phyloP scores from a whole-genome alignment of 2,329 filamentous ascomycete species.

The Monilinia laxa region DNA sequence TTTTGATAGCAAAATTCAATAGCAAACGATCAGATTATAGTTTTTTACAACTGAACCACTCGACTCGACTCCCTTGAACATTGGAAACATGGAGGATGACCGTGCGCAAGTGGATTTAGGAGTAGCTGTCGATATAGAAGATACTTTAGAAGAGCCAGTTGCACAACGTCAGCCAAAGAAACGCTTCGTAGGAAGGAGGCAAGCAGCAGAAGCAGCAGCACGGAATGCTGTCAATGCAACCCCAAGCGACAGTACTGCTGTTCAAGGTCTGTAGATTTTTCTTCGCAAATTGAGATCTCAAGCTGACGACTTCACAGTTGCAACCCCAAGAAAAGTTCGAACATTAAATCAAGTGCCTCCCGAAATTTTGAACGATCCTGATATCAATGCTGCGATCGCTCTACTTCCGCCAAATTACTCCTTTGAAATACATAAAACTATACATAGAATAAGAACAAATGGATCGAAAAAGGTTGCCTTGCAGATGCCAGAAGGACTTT shows the following conservation, averaged over 20 bases:
- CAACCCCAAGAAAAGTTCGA: constrained; percentile 69
- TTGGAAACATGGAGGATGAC: constrained; percentile 68
- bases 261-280: constrained; percentile 58
- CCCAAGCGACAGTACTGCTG: constrained; percentile 60
- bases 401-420: constrained; percentile 95
- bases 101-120: constrained; percentile 68
- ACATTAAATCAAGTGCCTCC: constrained; percentile 88
- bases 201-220: constrained; percentile 60
- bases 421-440: constrained; percentile 98
- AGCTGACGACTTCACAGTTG: constrained; percentile 51
- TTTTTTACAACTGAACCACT: not conserved
- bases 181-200: constrained; percentile 82
- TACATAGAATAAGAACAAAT: constrained; percentile 83
- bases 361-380: constrained; percentile 80
- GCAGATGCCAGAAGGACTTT: constrained; percentile 94
- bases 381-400: constrained; percentile 82
- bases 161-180: constrained; percentile 75
- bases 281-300: not conserved
- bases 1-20: not conserved
- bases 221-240: constrained; percentile 40
- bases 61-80: not conserved
- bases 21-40: not conserved
- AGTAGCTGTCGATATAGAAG: constrained; percentile 64
- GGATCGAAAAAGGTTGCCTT: constrained; percentile 81
- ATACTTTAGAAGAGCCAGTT: constrained; percentile 49